Evolutionary conservation across 148 eudicot genomes (phyloP), one percentile per base, ranked within the genome.

Genomic region (Fagopyrum esculentum): DNA sequence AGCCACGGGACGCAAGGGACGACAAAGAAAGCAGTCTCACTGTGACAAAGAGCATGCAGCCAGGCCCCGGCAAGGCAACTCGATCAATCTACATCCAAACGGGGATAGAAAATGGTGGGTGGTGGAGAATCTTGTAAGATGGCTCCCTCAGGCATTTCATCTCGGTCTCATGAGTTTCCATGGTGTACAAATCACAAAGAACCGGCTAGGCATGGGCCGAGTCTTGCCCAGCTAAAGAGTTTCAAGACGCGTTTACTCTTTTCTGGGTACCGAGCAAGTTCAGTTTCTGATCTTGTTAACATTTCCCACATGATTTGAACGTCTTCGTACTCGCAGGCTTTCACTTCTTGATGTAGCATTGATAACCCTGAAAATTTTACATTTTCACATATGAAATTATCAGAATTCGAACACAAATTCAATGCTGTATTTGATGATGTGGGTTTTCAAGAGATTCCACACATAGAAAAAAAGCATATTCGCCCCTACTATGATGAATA

Each of bases 261-360:
- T 73, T 66, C 51, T 22, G 84, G 77, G 49, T 78, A 50, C 45
- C 17, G 61, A 4, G 73, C 46, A 9, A 66, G 30, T 6, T 30
- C 48, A 9, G 71, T 11, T 26, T 82, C 85, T 12, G 76, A 80
- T 71, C 69, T 81, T 70, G 82, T 74, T 73, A 84, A 71, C 84
- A 86, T 73, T 72, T 86, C 85, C 89, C 89, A 86, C 78, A 86
- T 47, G 50, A 84, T 83, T 55, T 82, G 89, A 51, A 86, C 87
- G 50, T 86, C 89, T 59, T 84, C 81, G 59, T 86, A 86, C 77
- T 86, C 87, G 68, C 89, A 84, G 19, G 77, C 78, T 71, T 78
- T 82, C 71, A 86, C 87, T 48, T 86, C 87, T 26, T 79, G 78
- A 49, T 69, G 89, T 29, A 86, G 83, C 82, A 82, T 84, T 69